phyloP scores from a whole-genome alignment of 2,329 filamentous ascomycete genomes.

The Nigrograna mackinnonii region DNA sequence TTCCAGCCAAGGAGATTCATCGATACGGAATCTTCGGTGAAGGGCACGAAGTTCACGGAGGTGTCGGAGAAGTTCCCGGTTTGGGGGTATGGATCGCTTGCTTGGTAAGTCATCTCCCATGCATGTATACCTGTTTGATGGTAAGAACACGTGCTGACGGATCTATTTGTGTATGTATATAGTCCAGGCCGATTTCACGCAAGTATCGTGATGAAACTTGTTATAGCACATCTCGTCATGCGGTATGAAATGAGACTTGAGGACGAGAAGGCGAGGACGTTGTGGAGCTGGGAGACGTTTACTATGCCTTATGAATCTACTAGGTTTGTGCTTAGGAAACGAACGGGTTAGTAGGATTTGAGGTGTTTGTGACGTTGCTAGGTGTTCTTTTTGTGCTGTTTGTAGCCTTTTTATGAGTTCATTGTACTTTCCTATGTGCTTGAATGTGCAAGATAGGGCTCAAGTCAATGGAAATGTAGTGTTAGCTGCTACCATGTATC shows the following conservation, averaged over 20 bases:
- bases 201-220: constrained; percentile 12
- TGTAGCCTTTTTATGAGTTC: too few species aligned
- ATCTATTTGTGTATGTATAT: not conserved
- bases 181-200: constrained; percentile 10
- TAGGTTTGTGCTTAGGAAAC: constrained; percentile 3
- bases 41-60: constrained; percentile 9
- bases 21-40: not conserved
- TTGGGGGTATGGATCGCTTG: constrained; percentile 15
- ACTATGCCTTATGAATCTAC: constrained; percentile 16
- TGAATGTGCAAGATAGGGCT: too few species aligned
- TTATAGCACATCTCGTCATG: constrained; percentile 11
- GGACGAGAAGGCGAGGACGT: constrained; percentile 10
- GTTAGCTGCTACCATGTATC: too few species aligned
- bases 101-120: constrained; percentile 12
- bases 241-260: constrained; percentile 12
- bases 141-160: too few species aligned
- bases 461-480: too few species aligned
- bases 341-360: constrained; percentile 1
- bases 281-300: constrained; percentile 18
- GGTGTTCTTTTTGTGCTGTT: too few species aligned
- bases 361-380: too few species aligned
- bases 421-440: too few species aligned
- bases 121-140: not conserved
- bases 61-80: constrained; percentile 12
- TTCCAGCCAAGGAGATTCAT: constrained; percentile 12